Base-by-base conservation (phyloP, 352 stramenopile genomes). In the Globisporangium camurandrum region DNA sequence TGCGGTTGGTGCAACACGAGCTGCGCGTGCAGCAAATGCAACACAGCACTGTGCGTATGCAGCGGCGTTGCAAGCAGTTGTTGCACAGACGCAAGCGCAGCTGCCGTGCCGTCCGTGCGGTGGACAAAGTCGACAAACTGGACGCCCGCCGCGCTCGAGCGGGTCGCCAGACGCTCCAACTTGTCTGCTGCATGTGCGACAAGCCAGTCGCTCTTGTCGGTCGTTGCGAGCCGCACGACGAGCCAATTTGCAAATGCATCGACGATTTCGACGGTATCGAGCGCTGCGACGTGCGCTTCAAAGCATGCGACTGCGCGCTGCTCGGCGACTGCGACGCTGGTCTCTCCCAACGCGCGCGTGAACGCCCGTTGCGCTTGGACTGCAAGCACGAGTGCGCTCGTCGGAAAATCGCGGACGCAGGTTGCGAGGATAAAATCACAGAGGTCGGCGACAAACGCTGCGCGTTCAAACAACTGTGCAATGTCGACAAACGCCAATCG, bases 11-110 rank as follows among this genome's bases (percentile, higher is more conserved):
- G 77, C 47, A 90, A 66, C 38, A 82, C 59, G 7, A 93, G 64
- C 58, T 91, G 82, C 31, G 82, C 69, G 42, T 86, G 71, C 38
- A 93, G 60, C 27, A 91, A 56, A 75, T 77, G 91, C 9, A 90
- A 53, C 36, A 68, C 56, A 0, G 71, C 67, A 11, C 62, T 62
- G 17, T 72, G 54, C 12, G 64, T 56, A 34, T 71, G 51, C 23
- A 51, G 59, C 20, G 59, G 59, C 49, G 62, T 54, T 24, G 64
- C 54, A 22, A 81, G 69, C 26, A 88, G 47, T 19, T 74, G 66
- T 8, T 71, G 61, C 17, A 76, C 49, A 2, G 67, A 45, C 30
- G 69, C 55, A 24, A 89, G 48, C 2, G 79, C 79, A 8, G 55
- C 51, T n/a, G 56, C 46, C 19, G 71, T 70, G 30, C 77, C 82